Conservation (phyloP, 305 asterid genomes). For the Rubia peregrina region DNA sequence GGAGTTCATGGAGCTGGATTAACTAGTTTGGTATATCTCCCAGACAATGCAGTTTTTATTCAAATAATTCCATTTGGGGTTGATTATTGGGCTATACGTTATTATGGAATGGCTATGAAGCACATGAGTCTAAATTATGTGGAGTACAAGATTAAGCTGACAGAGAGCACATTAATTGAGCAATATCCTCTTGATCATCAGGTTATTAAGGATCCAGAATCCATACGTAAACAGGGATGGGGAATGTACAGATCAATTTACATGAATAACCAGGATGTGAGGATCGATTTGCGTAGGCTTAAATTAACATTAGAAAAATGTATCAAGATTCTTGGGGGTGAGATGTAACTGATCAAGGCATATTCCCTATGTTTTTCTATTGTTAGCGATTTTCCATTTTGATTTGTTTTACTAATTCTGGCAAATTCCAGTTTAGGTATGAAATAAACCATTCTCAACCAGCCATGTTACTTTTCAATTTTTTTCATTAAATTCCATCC, state of each 20-base stretch:
- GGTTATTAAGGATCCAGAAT: constrained; percentile 41
- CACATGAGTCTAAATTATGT: constrained; percentile 55
- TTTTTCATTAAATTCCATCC: too few relatives aligned
- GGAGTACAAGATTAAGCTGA: constrained; percentile 36
- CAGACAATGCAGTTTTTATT: constrained; percentile 49
- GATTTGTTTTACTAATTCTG: neutral
- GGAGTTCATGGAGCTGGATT: constrained; percentile 83
- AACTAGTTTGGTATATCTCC: constrained; percentile 71
- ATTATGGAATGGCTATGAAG: constrained; percentile 47
- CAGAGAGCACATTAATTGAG: constrained; percentile 51
- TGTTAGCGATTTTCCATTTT: neutral
- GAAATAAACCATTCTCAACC: too few relatives aligned
- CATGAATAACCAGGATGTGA: constrained; percentile 66
- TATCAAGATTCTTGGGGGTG: constrained; percentile 29
- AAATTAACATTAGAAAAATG: constrained; percentile 43
- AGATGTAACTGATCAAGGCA: neutral
- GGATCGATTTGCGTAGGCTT: constrained; percentile 46
- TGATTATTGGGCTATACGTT: constrained; percentile 38
- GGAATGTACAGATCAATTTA: constrained; percentile 28
- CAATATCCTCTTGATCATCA: constrained; percentile 35
- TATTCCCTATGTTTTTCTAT: neutral
- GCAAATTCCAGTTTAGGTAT: too few relatives aligned
- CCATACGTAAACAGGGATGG: constrained; percentile 46
- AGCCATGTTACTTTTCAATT: too few relatives aligned
- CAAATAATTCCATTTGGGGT: constrained; percentile 66